Percentiles rank a stretch among this genome's conserved stretches.
Evolutionary conservation across 73 alveolate species (phyloP).

Genomic region (Blepharisma japonicum): DNA sequence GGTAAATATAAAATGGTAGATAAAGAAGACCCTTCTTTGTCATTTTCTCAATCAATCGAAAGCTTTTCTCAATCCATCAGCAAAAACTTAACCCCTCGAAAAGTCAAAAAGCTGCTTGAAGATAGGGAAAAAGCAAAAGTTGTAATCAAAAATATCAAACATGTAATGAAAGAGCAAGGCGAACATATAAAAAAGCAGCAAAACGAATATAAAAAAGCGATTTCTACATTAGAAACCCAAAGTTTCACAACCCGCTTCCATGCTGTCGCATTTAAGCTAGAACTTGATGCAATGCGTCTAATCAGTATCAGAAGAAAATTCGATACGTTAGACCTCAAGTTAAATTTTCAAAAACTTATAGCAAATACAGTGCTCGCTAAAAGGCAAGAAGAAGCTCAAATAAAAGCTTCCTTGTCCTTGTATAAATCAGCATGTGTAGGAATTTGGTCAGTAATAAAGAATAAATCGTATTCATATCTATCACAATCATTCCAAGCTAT

Average conservation of each 20-base stretch:
- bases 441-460: background rate
- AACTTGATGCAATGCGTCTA: slow-evolving; percentile 13
- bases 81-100: background rate
- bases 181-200: slow-evolving; percentile 25
- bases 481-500: background rate
- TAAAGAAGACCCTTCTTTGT: too few species aligned
- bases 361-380: background rate
- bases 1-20: too few species aligned
- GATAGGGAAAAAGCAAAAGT: slow-evolving; percentile 2
- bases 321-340: background rate
- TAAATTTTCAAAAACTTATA: background rate
- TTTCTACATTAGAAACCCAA: slow-evolving; percentile 25
- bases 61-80: background rate
- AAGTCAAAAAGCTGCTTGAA: slow-evolving; percentile 20
- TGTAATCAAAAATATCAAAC: background rate
- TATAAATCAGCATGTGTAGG: background rate
- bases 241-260: slow-evolving; percentile 26
- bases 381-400: background rate
- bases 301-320: background rate
- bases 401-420: background rate
- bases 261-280: slow-evolving; percentile 20
- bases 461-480: background rate
- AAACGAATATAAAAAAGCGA: slow-evolving; percentile 9
- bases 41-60: too few species aligned
- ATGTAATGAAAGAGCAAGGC: background rate